Evolutionary conservation across 495 filamentous ascomycete genomes (phyloP).

Genomic region (Zalerion maritima): DNA sequence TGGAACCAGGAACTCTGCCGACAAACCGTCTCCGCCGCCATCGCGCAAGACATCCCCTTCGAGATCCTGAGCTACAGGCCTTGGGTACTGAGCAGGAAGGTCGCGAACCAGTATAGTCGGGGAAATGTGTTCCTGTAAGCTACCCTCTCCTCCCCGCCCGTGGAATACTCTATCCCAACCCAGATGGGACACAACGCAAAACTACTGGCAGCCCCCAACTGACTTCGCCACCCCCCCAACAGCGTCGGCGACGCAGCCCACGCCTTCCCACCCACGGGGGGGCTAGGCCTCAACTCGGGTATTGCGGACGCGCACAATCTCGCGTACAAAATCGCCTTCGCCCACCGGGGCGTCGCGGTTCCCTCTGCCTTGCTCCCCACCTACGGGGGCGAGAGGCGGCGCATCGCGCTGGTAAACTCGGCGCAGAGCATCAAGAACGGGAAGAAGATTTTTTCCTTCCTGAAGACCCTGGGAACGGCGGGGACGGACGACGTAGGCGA

Average conservation of each 20-base stretch:
- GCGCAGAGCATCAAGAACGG: slow-evolving; percentile 25
- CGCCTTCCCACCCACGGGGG: slow-evolving; percentile 5
- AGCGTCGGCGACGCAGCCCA: slow-evolving; percentile 13
- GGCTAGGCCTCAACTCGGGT: slow-evolving; percentile 4
- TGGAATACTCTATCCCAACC: no score
- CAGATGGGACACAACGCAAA: no score
- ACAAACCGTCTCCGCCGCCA: slow-evolving; percentile 18
- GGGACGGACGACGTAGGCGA: slow-evolving; percentile 11
- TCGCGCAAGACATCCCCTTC: slow-evolving; percentile 20
- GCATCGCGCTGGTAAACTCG: slow-evolving; percentile 19
- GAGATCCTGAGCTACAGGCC: slow-evolving; percentile 24
- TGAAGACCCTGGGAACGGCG: slow-evolving; percentile 19
- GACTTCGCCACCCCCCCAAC: slow-evolving; percentile 1
- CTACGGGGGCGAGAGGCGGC: slow-evolving; percentile 20
- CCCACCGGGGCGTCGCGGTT: slow-evolving; percentile 1
- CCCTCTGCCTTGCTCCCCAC: slow-evolving; percentile 11
- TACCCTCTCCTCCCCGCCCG: no score
- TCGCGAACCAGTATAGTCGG: slow-evolving; percentile 18
- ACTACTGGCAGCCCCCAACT: no score
- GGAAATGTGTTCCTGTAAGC: slow-evolving; percentile 24
- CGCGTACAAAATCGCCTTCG: slow-evolving; percentile 6
- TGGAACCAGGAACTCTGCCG: slow-evolving; percentile 23
- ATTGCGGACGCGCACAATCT: slow-evolving; percentile 7
- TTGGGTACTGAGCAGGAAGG: slow-evolving; percentile 26
- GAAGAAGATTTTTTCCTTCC: slow-evolving; percentile 17